Evolutionary conservation across 2,329 filamentous ascomycete species (phyloP), one percentile per base, ranked within the genome.

Genomic region (Nemania diffusa): DNA sequence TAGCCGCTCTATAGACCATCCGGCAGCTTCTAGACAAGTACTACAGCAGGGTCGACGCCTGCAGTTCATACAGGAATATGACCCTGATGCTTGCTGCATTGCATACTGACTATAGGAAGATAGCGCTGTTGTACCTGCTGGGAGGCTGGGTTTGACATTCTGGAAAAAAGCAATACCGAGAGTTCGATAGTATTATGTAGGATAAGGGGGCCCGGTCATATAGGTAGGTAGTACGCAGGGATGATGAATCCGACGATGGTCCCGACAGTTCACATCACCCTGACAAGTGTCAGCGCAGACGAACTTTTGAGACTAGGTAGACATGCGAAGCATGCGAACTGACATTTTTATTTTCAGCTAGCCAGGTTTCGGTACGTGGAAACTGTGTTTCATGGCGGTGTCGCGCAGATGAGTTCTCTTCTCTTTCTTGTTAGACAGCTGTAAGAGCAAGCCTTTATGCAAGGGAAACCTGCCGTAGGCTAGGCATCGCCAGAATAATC

Each of bases 401-500:
- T 61, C 29, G 51, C 37, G 56, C 57, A 57, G 52, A 26, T 26
- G 17, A 29, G 26, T 40, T n/a, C 26, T 9, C 9, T 29, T 32
- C 17, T 24, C 42, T 15, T 29, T 29, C 34, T 42, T 40, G 27
- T 20, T 22, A 32, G 42, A 29, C 34, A 50, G 13, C 29, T 17
- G 29, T 6, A 20, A 37, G 13, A 40, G 20, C 57, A n/a, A 42
- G 57, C 24, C 51, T 44, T 22, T 22, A 60, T 65, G 57, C 57
- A 57, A 62, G 44, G 44, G 56, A 57, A 34, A 48, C 34, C 52
- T 34, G 64, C 37, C 27, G 44, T 53, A 26, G 32, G 37, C 27
- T 34, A 62, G 44, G 44, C 46, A 51, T 34, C 17, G 29, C 34
- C 17, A 26, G 26, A 44, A 57, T 27, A 53, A 66, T 66, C 57